phyloP scores from a whole-genome alignment of 176 grass and related monocot genomes.

The Oryza officinalis region DNA sequence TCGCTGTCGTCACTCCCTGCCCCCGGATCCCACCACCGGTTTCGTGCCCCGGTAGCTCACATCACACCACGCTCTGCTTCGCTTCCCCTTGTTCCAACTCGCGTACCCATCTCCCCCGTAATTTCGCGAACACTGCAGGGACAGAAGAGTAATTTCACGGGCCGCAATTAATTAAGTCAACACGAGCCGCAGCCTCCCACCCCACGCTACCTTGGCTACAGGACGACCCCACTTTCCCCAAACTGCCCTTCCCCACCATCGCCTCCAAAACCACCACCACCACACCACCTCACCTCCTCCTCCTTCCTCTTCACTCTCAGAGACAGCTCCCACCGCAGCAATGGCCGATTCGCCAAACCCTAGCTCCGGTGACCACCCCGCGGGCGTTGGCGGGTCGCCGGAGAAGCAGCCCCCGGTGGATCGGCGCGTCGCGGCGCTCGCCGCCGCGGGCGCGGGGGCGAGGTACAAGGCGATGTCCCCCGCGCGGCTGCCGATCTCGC shows the following conservation, averaged over 20 bases:
- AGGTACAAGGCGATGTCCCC: conserved; percentile 98
- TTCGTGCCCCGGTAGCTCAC: conserved; percentile 56
- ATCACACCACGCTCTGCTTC: conserved; percentile 21
- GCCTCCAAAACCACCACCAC: conserved; percentile 33
- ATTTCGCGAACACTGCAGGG: conserved; percentile 12
- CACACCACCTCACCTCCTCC: no score
- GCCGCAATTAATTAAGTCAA: conserved; percentile 44
- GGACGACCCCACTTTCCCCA: conserved; percentile 31
- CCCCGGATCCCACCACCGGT: conserved; percentile 54
- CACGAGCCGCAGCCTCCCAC: conserved; percentile 18
- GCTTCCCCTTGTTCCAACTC: neutral
- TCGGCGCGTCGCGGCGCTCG: conserved; percentile 54
- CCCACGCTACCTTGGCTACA: conserved; percentile 27
- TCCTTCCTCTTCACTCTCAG: conserved; percentile 15
- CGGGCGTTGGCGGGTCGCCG: conserved; percentile 37
- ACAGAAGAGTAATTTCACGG: neutral
- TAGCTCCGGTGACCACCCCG: conserved; percentile 45
- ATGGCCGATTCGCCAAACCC: conserved; percentile 56
- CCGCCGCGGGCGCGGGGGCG: conserved; percentile 53
- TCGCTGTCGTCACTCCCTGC: conserved; percentile 44
- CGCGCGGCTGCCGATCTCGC: conserved; percentile 79
- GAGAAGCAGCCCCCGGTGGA: conserved; percentile 45
- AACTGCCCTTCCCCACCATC: conserved; percentile 55
- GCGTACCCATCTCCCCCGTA: neutral
- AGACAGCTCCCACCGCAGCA: conserved; percentile 6